Evolutionary conservation across 208 protist genomes (phyloP).

Genomic region (Acanthamoeba triangularis): DNA sequence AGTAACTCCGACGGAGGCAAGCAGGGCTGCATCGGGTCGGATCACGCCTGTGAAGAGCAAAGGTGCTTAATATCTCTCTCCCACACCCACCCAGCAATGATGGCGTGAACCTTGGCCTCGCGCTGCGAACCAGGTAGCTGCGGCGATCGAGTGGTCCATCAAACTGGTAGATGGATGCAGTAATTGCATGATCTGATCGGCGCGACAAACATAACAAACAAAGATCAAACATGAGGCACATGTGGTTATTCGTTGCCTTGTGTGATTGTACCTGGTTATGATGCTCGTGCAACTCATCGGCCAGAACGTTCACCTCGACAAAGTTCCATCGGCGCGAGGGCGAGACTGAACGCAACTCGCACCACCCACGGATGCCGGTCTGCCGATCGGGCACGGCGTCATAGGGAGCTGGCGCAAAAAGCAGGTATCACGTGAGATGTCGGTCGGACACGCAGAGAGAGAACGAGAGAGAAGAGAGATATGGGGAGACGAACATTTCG

Average conservation of each 20-base stretch:
- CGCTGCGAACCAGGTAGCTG: slow-evolving; percentile 70
- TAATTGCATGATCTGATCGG: slow-evolving; percentile 28
- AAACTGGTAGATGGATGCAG: slow-evolving; percentile 41
- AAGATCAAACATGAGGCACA: too few relatives aligned
- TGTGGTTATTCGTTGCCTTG: too few relatives aligned
- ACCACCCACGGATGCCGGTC: slow-evolving; percentile 69
- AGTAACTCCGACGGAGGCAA: neutral
- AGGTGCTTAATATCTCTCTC: neutral
- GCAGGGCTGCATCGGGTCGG: slow-evolving; percentile 19
- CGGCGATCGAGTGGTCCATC: slow-evolving; percentile 73
- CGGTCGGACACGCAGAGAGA: neutral
- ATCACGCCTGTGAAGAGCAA: neutral
- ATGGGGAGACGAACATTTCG: too few relatives aligned
- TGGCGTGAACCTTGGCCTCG: neutral
- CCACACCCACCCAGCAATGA: neutral
- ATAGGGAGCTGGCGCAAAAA: slow-evolving; percentile 36
- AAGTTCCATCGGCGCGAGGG: slow-evolving; percentile 66
- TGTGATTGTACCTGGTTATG: slow-evolving; percentile 2
- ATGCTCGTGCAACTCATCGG: slow-evolving; percentile 49
- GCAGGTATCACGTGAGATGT: neutral
- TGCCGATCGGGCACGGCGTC: slow-evolving; percentile 72
- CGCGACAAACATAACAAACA: neutral
- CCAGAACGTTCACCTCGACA: slow-evolving; percentile 69
- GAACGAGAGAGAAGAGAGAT: too few relatives aligned
- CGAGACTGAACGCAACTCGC: slow-evolving; percentile 16